Evolutionary conservation across 2,329 filamentous ascomycete species (phyloP).

Genomic region (Lasiodiplodia sp.): DNA sequence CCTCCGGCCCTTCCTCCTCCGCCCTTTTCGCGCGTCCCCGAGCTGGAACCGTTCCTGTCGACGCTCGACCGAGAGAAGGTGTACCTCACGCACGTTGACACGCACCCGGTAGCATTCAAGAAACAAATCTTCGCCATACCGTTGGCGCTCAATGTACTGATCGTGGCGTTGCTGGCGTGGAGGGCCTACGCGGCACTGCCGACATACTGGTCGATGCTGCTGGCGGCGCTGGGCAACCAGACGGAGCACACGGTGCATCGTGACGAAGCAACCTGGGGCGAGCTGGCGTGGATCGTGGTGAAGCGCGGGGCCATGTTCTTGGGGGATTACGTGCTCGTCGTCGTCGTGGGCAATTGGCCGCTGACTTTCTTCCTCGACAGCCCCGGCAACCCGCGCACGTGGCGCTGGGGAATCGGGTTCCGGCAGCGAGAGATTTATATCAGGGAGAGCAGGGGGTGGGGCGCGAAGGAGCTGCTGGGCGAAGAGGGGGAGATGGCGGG

Average conservation of each 20-base stretch:
- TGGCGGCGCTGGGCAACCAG: conserved; percentile 69
- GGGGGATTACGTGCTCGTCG: conserved; percentile 70
- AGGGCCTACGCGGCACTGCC: conserved; percentile 74
- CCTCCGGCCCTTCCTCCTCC: conserved; percentile 54
- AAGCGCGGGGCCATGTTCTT: conserved; percentile 71
- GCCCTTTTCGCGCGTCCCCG: conserved; percentile 73
- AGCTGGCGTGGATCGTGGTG: conserved; percentile 64
- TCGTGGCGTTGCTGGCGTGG: conserved; percentile 70
- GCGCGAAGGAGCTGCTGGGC: conserved; percentile 62
- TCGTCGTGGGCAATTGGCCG: conserved; percentile 56
- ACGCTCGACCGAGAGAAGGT: conserved; percentile 73
- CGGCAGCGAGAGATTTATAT: conserved; percentile 82
- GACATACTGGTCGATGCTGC: conserved; percentile 74
- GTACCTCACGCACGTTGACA: conserved; percentile 87
- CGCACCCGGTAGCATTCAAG: conserved; percentile 73
- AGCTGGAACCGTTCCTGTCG: conserved; percentile 70
- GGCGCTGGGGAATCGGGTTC: conserved; percentile 80
- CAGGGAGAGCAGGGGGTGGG: conserved; percentile 78
- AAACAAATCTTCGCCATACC: conserved; percentile 83
- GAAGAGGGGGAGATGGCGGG: conserved; percentile 51
- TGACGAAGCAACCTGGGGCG: conserved; percentile 58
- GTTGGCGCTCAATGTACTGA: conserved; percentile 74
- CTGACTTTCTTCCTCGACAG: conserved; percentile 60
- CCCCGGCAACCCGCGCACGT: conserved; percentile 69
- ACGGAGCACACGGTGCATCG: conserved; percentile 73